These are phyloP conservation scores for Dysphania ambrosioides DNA, from an alignment of 148 eudicot genomes.

Conservation along the genomic window DNA sequence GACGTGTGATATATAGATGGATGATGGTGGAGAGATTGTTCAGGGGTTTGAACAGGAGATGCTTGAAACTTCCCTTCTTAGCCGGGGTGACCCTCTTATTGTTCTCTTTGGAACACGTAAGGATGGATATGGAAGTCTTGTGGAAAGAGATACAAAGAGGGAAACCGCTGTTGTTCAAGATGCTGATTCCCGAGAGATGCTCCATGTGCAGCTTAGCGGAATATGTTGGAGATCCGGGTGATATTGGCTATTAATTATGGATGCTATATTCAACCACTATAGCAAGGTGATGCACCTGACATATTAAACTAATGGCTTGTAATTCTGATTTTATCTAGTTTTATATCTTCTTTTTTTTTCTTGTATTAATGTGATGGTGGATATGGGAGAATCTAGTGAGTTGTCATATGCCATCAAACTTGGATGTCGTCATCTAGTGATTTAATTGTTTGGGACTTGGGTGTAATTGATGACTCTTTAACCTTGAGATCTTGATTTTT, in stretches of 20 bases:
- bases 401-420: background rate
- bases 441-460: background rate
- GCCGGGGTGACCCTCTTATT: constrained; percentile 72
- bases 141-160: constrained; percentile 60
- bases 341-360: background rate
- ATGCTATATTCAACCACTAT: background rate
- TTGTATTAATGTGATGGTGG: background rate
- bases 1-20: constrained; percentile 74
- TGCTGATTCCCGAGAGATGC: constrained; percentile 65
- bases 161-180: constrained; percentile 71
- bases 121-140: constrained; percentile 75
- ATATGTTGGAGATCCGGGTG: constrained; percentile 72
- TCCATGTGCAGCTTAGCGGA: constrained; percentile 77
- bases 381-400: no score
- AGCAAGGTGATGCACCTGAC: background rate
- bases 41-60: constrained; percentile 77
- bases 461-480: background rate
- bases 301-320: background rate
- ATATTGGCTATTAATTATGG: constrained; percentile 60
- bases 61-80: constrained; percentile 78
- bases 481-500: background rate
- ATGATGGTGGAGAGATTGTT: constrained; percentile 69
- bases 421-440: background rate
- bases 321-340: background rate
- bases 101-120: constrained; percentile 71